Base-by-base conservation (phyloP, 371 early-diverging fungal genomes). In the Zancudomyces culisetae region DNA sequence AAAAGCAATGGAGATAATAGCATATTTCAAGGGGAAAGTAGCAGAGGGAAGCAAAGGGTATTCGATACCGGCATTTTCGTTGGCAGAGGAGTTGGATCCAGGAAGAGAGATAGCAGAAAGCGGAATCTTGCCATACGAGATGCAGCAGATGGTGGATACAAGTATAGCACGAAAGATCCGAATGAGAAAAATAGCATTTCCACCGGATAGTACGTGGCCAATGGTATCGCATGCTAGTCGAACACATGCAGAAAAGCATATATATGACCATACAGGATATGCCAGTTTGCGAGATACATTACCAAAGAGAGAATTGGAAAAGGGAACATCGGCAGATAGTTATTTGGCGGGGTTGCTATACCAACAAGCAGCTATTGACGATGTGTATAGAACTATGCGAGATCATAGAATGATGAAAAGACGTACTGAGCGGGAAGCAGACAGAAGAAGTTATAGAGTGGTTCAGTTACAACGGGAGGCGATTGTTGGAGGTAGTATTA, bases 311-410 rank as follows among this genome's bases (percentile, higher is more conserved):
- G 53, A 62, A 48, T 60, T 60, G 2, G 58, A 60, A 53, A 61
- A 61, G 24, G 54, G 60, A 0, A 58, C 59, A 21, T 66, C 65
- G 39, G 56, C 57, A 19, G 48, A 49, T 30, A 55, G 54, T n/a
- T 70, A 82, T 74, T 75, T 78, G 39, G 75, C 80, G 0, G 85
- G 83, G 29, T 67, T 84, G 68, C 54, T 84, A 15, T 83, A 73
- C 52, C 85, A 84, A 52, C 64, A 82, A 15, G 83, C 85, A 0
- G 77, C 84, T 3, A 77, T 78, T 60, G 84, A 83, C 55, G 85
- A 84, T 56, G 61, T 76, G 2, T 62, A 63, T 27, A 58, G 59
- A 18, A 60, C 66, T 1, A 64, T 64, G 42, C 55, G 61, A 43
- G 65, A 66, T 57, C 66, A 66, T 52, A 57, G 65, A 26, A 66